Percentiles rank a stretch among this genome's conserved stretches.
Evolutionary conservation across 2,329 filamentous ascomycete species (phyloP).

Genomic region (Arthrobotrys pseudoclavata): DNA sequence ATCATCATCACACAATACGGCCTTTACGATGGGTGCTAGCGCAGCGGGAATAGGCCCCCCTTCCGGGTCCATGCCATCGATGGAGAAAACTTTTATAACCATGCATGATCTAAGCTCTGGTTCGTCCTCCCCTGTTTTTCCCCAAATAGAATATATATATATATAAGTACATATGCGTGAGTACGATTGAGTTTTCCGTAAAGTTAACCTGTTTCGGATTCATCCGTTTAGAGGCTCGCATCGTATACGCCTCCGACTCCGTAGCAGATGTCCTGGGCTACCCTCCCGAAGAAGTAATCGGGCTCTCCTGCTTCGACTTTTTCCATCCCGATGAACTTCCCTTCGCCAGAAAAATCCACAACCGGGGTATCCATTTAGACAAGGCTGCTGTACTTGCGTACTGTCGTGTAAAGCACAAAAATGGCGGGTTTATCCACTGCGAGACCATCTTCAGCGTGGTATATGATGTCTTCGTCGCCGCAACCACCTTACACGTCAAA

Average conservation of each 20-base stretch:
- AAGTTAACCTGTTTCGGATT: conserved; percentile 67
- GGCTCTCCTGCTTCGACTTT: conserved; percentile 84
- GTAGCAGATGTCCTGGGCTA: conserved; percentile 87
- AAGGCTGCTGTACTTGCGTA: conserved; percentile 88
- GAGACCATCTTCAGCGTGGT: conserved; percentile 92
- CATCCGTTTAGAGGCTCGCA: conserved; percentile 79
- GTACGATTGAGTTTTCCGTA: too few relatives aligned
- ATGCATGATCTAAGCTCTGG: conserved; percentile 78
- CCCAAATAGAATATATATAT: not conserved
- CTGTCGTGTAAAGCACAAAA: conserved; percentile 77
- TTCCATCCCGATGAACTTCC: conserved; percentile 86
- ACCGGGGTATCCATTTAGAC: conserved; percentile 80
- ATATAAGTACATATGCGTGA: too few relatives aligned
- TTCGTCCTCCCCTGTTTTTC: conserved; percentile 36
- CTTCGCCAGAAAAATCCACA: conserved; percentile 79
- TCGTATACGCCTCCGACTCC: conserved; percentile 86
- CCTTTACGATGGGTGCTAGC: conserved; percentile 13
- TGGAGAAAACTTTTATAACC: conserved; percentile 91
- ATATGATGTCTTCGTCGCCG: conserved; percentile 87
- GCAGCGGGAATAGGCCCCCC: conserved; percentile 2
- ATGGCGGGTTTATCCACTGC: conserved; percentile 81
- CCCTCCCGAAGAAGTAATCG: conserved; percentile 79
- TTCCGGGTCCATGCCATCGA: conserved; percentile 65
- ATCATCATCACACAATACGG: not conserved
- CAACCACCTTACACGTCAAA: conserved; percentile 80